Percentiles rank a stretch among this genome's conserved stretches.
These are phyloP conservation scores for Miscanthus lutarioriparius DNA, from an alignment of 176 grass and related monocot genomes.

Conservation along the genomic window DNA sequence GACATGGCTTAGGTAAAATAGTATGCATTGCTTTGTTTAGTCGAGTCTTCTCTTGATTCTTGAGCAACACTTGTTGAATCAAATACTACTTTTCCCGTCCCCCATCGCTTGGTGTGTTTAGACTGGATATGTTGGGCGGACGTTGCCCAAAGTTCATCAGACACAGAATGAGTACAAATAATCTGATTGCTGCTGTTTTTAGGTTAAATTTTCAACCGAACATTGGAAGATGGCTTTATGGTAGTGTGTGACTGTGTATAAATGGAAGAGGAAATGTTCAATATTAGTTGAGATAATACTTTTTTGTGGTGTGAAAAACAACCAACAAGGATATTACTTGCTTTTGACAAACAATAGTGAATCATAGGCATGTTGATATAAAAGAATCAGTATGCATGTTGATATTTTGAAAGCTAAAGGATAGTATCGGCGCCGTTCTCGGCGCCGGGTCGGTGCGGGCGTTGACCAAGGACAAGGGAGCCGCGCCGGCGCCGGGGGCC, in stretches of 20 bases:
- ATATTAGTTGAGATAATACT: background rate
- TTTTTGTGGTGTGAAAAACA: background rate
- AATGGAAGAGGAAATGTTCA: background rate
- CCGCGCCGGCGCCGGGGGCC: background rate
- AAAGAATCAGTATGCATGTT: slow-evolving; percentile 20
- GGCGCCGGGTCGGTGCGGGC: slow-evolving; percentile 36
- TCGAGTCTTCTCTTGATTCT: background rate
- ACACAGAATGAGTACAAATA: slow-evolving; percentile 2
- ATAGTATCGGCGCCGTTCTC: background rate
- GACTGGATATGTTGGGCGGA: background rate
- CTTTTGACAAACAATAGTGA: background rate
- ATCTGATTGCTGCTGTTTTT: background rate
- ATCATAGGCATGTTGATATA: background rate
- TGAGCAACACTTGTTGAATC: background rate
- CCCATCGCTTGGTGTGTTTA: background rate
- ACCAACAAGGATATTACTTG: background rate
- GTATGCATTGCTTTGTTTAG: background rate
- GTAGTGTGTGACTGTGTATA: background rate
- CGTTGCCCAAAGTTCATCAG: background rate
- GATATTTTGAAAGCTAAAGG: slow-evolving; percentile 5
- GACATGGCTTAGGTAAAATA: background rate
- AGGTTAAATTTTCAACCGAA: background rate
- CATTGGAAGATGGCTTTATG: background rate
- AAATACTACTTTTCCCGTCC: background rate
- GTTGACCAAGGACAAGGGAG: slow-evolving; percentile 55